phyloP scores from a whole-genome alignment of 208 protist genomes.

The Leishmania braziliensis region DNA sequence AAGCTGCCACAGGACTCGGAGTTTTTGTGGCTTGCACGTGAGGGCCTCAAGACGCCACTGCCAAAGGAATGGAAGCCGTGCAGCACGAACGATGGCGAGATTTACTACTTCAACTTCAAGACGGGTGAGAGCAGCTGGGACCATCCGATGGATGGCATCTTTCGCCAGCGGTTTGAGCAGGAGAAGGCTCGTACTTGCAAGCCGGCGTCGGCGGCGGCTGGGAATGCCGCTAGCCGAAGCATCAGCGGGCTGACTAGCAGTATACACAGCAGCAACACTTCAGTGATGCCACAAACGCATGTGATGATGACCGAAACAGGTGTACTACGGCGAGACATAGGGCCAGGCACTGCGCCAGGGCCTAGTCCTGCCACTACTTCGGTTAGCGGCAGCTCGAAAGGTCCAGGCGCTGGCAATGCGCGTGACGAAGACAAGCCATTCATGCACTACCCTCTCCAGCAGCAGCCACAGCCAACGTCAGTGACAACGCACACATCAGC shows the following conservation, averaged over 20 bases:
- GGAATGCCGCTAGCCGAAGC: background rate
- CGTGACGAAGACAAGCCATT: background rate
- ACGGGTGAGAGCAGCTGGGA: slow-evolving; percentile 95
- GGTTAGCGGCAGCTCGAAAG: background rate
- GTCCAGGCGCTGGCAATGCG: background rate
- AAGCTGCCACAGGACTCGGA: slow-evolving; percentile 87
- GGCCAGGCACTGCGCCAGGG: background rate
- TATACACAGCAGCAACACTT: background rate
- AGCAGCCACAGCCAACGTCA: background rate
- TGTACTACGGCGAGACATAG: slow-evolving; percentile 13
- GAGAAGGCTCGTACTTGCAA: slow-evolving; percentile 27
- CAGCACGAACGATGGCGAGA: slow-evolving; percentile 86
- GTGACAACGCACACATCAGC: background rate
- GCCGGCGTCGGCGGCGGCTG: background rate
- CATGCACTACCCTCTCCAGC: slow-evolving; percentile 11
- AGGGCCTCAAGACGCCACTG: slow-evolving; percentile 94
- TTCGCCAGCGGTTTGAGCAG: slow-evolving; percentile 73
- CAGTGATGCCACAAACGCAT: slow-evolving; percentile 20
- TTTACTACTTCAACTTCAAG: slow-evolving; percentile 98
- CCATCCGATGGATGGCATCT: slow-evolving; percentile 94
- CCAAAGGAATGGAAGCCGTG: slow-evolving; percentile 95
- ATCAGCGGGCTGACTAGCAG: background rate
- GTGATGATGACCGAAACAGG: slow-evolving; percentile 31
- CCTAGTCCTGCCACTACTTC: background rate
- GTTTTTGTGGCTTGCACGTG: slow-evolving; percentile 91